Percentiles rank a stretch among this genome's conserved stretches.
phyloP scores from a whole-genome alignment of 192 early-diverging fungal species.

The Spizellomyces sp. region DNA sequence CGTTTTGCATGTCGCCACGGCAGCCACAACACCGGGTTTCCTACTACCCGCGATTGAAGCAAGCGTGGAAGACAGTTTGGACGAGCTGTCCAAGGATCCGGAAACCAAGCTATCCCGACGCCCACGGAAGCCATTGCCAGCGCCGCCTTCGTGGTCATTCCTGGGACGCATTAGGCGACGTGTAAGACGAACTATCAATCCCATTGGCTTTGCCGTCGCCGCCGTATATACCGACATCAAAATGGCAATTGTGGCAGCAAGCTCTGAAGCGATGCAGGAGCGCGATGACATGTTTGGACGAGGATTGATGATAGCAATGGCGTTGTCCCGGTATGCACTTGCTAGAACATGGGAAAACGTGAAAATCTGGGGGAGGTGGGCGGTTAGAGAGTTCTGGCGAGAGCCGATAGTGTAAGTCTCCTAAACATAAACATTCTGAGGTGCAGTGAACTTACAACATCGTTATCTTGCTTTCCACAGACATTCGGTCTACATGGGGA shows the following conservation, averaged over 20 bases:
- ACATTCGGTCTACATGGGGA: slow-evolving; percentile 18
- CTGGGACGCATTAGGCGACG: background rate
- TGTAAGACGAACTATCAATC: background rate
- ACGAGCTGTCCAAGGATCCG: background rate
- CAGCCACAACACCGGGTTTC: slow-evolving; percentile 19
- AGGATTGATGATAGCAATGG: background rate
- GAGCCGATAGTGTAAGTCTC: slow-evolving; percentile 28
- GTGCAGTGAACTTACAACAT: background rate
- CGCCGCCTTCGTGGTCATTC: background rate
- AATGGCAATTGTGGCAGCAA: background rate
- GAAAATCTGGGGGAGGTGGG: slow-evolving; percentile 18
- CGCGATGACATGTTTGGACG: slow-evolving; percentile 6
- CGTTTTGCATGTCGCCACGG: slow-evolving; percentile 7
- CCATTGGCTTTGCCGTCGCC: background rate
- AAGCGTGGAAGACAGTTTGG: background rate
- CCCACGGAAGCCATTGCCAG: background rate
- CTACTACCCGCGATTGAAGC: slow-evolving; percentile 16
- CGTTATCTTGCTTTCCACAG: slow-evolving; percentile 3
- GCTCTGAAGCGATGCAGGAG: background rate
- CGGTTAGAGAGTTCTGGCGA: slow-evolving; percentile 11
- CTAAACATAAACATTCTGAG: background rate
- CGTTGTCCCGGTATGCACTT: background rate
- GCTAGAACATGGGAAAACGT: background rate
- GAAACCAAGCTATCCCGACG: background rate
- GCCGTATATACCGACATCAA: background rate